Base-by-base conservation (phyloP, 257 asterid species). In the Scutellaria baicalensis region DNA sequence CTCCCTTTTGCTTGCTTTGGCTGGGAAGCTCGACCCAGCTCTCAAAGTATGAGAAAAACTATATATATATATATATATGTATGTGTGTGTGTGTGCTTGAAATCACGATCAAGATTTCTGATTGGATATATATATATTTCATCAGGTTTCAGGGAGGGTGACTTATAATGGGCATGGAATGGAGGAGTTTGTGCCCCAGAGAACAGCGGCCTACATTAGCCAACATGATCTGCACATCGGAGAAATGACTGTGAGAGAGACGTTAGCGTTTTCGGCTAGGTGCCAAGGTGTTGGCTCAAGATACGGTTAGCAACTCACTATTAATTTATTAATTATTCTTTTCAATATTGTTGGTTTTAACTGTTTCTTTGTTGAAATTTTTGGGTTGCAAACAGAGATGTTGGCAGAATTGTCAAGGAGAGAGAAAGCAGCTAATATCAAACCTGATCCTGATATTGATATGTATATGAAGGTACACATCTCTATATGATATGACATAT, bases 231-330 rank as follows among this genome's bases (percentile, higher is more conserved):
- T 85, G 7, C 96, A 89, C 49, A 81, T 89, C 1, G 92, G 89
- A 62, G 93, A 90, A 75, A 81, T 90, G 93, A 90, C 96, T 3
- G 93, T 88, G 0, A 80, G 88, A 75, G 96, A 90, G 72, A 90
- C 96, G 14, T 66, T 90, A 18, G 91, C 84, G 0, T 88, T 85
- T 62, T 85, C 96, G 0, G 95, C 93, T 0, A 80, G 95, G 66
- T 85, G 87, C 70, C 96, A 89, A 36, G 96, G 96, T 0, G 94
- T 87, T 18, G 96, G 94, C 56, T 71, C 89, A 4, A 84, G 88
- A 35, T 87, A 85, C 59, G 92, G 96, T 89, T 68, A 35, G 88
- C 71, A 8, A 73, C 11, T 50, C 12, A 31, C 47, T 33, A 44
- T 5, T 10, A 33, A 10, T 8, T 61, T n/a, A 12, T 64, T 12